A percentile compares a stretch with the other conserved stretches of the same genome.
Evolutionary conservation across 805 yeast species (phyloP).

Genomic region (Candida hungchunana): DNA sequence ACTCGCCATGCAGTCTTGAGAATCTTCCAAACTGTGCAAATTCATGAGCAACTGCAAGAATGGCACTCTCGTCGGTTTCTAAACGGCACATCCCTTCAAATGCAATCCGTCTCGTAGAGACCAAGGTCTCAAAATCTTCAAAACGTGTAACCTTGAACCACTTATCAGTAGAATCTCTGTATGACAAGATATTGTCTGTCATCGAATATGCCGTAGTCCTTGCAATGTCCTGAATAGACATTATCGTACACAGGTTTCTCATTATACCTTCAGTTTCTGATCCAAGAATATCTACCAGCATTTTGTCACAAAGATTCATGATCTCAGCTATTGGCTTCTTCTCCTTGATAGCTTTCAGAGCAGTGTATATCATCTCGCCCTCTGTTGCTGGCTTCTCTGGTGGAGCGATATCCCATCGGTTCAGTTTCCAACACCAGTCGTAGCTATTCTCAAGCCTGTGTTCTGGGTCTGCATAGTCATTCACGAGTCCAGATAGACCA

Average conservation of each 20-base stretch:
- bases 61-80: slow-evolving; percentile 13
- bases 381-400: slow-evolving; percentile 34
- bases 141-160: slow-evolving; percentile 40
- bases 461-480: slow-evolving; percentile 19
- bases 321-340: slow-evolving; percentile 13
- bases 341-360: slow-evolving; percentile 45
- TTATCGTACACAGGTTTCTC: slow-evolving; percentile 9
- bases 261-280: slow-evolving; percentile 2
- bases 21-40: slow-evolving; percentile 38
- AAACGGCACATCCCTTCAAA: slow-evolving; percentile 10
- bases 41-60: slow-evolving; percentile 33
- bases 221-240: slow-evolving; percentile 15
- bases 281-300: slow-evolving; percentile 9
- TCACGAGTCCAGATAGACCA: slow-evolving; percentile 51
- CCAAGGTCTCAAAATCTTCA: slow-evolving; percentile 36
- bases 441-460: slow-evolving; percentile 31
- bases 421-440: slow-evolving; percentile 73
- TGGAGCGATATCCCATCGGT: slow-evolving; percentile 69
- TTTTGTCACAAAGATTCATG: slow-evolving; percentile 18
- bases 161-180: slow-evolving; percentile 10
- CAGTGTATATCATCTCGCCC: slow-evolving; percentile 46
- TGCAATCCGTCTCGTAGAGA: slow-evolving; percentile 39
- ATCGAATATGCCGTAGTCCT: not conserved
- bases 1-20: slow-evolving; percentile 34
- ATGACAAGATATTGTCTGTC: slow-evolving; percentile 4